Evolutionary conservation across 2,329 filamentous ascomycete species (phyloP).

Genomic region (Calcarisporium arbuscula): DNA sequence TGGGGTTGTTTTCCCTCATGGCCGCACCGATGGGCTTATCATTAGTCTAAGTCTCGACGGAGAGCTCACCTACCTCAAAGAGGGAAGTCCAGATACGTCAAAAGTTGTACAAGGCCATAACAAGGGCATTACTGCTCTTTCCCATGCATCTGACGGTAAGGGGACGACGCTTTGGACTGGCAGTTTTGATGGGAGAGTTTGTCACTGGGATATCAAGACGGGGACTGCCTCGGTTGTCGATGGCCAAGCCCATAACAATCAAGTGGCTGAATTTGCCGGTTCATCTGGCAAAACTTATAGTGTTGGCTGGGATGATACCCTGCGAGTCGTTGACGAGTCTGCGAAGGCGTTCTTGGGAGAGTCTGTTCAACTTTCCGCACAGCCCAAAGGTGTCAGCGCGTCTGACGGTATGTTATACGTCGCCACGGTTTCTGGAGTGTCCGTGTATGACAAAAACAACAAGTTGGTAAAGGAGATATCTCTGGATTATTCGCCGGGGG

Average conservation of each 20-base stretch:
- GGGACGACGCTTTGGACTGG: constrained; percentile 73
- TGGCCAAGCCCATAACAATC: constrained; percentile 78
- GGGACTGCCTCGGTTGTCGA: constrained; percentile 67
- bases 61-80: constrained; percentile 80
- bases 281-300: constrained; percentile 64
- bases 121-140: constrained; percentile 78
- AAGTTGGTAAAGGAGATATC: constrained; percentile 53
- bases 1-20: constrained; percentile 83
- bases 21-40: constrained; percentile 76
- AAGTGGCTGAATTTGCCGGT: constrained; percentile 69
- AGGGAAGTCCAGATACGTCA: constrained; percentile 62
- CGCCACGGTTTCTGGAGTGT: constrained; percentile 46
- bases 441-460: constrained; percentile 52
- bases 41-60: constrained; percentile 86
- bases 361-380: constrained; percentile 61
- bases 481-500: constrained; percentile 59
- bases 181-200: constrained; percentile 84
- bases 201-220: constrained; percentile 70
- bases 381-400: constrained; percentile 70
- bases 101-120: constrained; percentile 80
- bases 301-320: constrained; percentile 89
- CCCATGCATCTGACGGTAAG: constrained; percentile 38
- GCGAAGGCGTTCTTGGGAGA: constrained; percentile 70
- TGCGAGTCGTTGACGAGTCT: constrained; percentile 70
- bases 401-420: constrained; percentile 47